Evolutionary conservation across 768 basidiomycete genomes (phyloP), one percentile per base, ranked within the genome.

Genomic region (Termitomyces sp.): DNA sequence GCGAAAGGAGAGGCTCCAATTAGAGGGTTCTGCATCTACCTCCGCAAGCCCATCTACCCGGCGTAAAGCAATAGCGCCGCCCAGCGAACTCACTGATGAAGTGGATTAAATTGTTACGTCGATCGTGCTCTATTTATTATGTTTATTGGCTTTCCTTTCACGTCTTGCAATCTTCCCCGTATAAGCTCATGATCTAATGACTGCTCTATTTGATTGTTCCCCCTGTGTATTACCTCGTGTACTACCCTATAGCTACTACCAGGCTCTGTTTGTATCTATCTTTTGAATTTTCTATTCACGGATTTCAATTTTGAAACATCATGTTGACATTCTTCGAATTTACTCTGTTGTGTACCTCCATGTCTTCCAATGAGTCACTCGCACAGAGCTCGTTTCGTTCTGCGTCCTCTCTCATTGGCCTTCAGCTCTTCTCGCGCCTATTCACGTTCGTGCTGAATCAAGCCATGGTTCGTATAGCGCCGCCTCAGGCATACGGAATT

Each of bases 371-470:
- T 60, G 65, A 68, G 51, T 46, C 59, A 9, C 64, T 75, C 47
- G 54, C 68, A 41, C 65, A 67, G 13, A 69, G 72, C 24, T 73
- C 76, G 0, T 67, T 81, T 14, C 74, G 80, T 0, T 77, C 75
- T n/a, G 72, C 72, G 32, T 74, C 78, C 14, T 88, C 88, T 27
- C 81, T 99, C 32, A 86, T 99, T 61, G 83, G 84, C 31, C 83
- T 98, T 18, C 97, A 98, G 66, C 77, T 97, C 32, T 76, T 88
- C 56, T 91, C 94, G 52, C 82, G 97, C 0, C 63, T 89, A 4
- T 78, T 94, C 66, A 98, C 97, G 0, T 99, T 97, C 69, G 67
- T 78, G 5, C 79, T 99, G 26, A 98, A 98, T 71, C 95, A 97
- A 70, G 82, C 84, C 0, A 79, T 98, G 13, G 77, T 98, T 41